These are phyloP conservation scores for Tolypocladium ophioglossoides DNA, from an alignment of 2,329 filamentous ascomycete genomes.

Conservation along the genomic window DNA sequence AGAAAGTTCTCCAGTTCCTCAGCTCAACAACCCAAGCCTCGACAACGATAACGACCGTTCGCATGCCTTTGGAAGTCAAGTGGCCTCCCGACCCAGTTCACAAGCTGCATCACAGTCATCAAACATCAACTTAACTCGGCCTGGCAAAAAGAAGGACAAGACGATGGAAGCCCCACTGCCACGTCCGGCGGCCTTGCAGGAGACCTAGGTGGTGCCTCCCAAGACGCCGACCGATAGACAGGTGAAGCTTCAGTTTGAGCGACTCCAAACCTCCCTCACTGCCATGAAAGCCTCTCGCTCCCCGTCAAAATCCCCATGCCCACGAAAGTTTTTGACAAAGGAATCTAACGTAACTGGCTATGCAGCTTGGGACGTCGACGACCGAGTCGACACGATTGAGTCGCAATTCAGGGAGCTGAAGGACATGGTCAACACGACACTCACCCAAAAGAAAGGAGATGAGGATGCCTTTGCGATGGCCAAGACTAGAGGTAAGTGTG, in stretches of 20 bases:
- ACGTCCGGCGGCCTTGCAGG: slow-evolving; percentile 10
- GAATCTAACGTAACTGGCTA: slow-evolving; percentile 58
- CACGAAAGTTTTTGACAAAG: slow-evolving; percentile 54
- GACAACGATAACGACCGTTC: slow-evolving; percentile 14
- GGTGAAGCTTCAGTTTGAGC: slow-evolving; percentile 19
- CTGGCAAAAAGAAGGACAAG: slow-evolving; percentile 10
- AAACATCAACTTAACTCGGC: slow-evolving; percentile 17
- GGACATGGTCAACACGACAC: slow-evolving; percentile 58
- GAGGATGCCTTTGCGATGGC: slow-evolving; percentile 67
- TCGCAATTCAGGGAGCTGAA: slow-evolving; percentile 61
- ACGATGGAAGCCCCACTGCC: slow-evolving; percentile 5
- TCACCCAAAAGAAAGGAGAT: slow-evolving; percentile 55
- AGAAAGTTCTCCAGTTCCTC: slow-evolving; percentile 32
- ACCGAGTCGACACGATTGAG: slow-evolving; percentile 67
- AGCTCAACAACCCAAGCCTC: slow-evolving; percentile 29
- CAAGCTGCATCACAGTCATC: background rate
- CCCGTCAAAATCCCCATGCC: slow-evolving; percentile 31
- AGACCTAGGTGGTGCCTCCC: slow-evolving; percentile 20
- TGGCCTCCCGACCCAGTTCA: slow-evolving; percentile 23
- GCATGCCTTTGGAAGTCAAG: slow-evolving; percentile 30
- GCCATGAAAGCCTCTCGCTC: slow-evolving; percentile 23
- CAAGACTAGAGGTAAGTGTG: slow-evolving; percentile 58
- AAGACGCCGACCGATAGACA: slow-evolving; percentile 21
- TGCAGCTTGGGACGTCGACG: slow-evolving; percentile 71
- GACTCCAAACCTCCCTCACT: slow-evolving; percentile 20